Evolutionary conservation across 2,329 filamentous ascomycete species (phyloP).

Genomic region (Zymoseptoria crescenta): DNA sequence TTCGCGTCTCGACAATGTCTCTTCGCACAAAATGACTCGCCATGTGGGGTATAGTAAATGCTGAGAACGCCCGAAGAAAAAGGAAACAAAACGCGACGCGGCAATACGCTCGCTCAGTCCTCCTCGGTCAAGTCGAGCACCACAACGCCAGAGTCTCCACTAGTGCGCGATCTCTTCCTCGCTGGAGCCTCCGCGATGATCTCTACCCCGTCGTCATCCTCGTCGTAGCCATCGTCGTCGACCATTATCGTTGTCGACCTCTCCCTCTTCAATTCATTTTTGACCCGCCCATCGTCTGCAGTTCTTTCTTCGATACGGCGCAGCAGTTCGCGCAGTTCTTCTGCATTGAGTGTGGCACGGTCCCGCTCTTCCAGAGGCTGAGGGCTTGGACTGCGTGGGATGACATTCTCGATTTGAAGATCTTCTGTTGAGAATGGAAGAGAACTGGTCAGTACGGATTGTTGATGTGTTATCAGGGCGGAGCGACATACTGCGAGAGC

Average conservation of each 20-base stretch:
- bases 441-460: not conserved
- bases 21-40: not conserved
- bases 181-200: slow-evolving; percentile 3
- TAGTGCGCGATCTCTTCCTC: slow-evolving; percentile 8
- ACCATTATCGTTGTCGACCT: slow-evolving; percentile 6
- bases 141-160: slow-evolving; percentile 16
- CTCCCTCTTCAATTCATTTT: slow-evolving; percentile 16
- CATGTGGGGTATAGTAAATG: not conserved
- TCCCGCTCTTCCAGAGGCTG: slow-evolving; percentile 22
- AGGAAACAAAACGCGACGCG: not conserved
- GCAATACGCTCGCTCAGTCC: not conserved
- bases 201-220: slow-evolving; percentile 2
- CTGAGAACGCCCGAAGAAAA: not conserved
- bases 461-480: too few species aligned
- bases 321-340: slow-evolving; percentile 20
- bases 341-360: slow-evolving; percentile 16
- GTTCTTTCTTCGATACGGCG: slow-evolving; percentile 5
- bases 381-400: slow-evolving; percentile 20
- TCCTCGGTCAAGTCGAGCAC: slow-evolving; percentile 20
- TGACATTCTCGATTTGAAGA: slow-evolving; percentile 23
- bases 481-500: slow-evolving; percentile 18
- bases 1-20: not conserved
- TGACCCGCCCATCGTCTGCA: slow-evolving; percentile 6
- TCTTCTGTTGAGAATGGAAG: slow-evolving; percentile 13
- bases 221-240: slow-evolving; percentile 14